Evolutionary conservation across 768 basidiomycete species (phyloP).

Genomic region (Mycena kentingensis): DNA sequence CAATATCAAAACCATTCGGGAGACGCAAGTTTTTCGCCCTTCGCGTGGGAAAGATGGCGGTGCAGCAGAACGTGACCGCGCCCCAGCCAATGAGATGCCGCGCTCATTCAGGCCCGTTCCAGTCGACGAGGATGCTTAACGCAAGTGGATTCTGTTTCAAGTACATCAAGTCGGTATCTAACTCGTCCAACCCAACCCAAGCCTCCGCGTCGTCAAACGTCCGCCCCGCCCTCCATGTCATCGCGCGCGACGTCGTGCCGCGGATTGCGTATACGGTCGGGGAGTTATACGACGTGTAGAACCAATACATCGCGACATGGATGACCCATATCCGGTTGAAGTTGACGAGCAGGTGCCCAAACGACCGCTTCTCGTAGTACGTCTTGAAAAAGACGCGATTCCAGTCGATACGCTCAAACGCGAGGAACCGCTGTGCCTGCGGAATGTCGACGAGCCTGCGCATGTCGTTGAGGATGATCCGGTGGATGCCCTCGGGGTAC

Average conservation of each 20-base stretch:
- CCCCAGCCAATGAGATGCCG: no score
- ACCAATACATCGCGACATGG: constrained; percentile 93
- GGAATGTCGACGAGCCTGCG: constrained; percentile 90
- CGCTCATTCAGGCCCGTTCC: no score
- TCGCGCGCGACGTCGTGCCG: constrained; percentile 62
- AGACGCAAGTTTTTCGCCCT: no score
- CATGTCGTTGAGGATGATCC: constrained; percentile 91
- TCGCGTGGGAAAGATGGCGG: no score
- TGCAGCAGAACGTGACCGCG: no score
- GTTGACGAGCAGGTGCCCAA: constrained; percentile 96
- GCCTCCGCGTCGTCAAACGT: constrained; percentile 39
- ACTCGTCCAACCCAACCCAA: no score
- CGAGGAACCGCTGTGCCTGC: constrained; percentile 93
- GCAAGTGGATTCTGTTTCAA: no score
- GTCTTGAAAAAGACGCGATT: constrained; percentile 97
- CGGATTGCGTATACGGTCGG: constrained; percentile 74
- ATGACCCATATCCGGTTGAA: constrained; percentile 99
- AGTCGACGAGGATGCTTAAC: no score
- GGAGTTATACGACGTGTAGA: constrained; percentile 94
- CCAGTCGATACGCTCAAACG: constrained; percentile 97
- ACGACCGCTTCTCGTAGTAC: constrained; percentile 95
- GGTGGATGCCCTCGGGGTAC: constrained; percentile 98
- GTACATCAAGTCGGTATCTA: no score
- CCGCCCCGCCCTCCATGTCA: constrained; percentile 73
- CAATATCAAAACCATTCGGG: no score